Evolutionary conservation across 2,329 filamentous ascomycete species (phyloP).

Genomic region (Xylaria sp.): DNA sequence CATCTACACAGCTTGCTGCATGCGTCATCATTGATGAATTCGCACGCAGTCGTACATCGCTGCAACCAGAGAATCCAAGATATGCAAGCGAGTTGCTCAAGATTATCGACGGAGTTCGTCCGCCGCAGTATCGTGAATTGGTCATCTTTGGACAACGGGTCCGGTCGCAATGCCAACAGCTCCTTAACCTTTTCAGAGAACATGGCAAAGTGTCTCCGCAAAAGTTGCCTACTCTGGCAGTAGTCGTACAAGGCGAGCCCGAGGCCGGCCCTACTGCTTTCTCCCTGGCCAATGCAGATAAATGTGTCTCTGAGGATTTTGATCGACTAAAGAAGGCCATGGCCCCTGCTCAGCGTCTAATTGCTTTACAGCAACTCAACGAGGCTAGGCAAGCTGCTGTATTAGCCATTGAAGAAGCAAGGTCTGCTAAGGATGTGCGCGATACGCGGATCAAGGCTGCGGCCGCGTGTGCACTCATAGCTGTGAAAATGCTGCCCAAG

Average conservation of each 20-base stretch:
- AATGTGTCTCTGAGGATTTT: slow-evolving; percentile 78
- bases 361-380: slow-evolving; percentile 70
- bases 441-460: slow-evolving; percentile 83
- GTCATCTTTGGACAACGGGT: slow-evolving; percentile 86
- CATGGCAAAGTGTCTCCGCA: slow-evolving; percentile 72
- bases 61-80: slow-evolving; percentile 47
- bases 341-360: slow-evolving; percentile 79
- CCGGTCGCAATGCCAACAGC: slow-evolving; percentile 82
- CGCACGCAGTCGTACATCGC: slow-evolving; percentile 52
- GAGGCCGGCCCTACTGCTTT: slow-evolving; percentile 92
- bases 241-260: slow-evolving; percentile 88
- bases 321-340: slow-evolving; percentile 85
- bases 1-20: slow-evolving; percentile 79
- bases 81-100: slow-evolving; percentile 63
- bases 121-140: slow-evolving; percentile 79
- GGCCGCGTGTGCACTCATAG: slow-evolving; percentile 80
- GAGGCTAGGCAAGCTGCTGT: slow-evolving; percentile 69
- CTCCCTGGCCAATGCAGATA: slow-evolving; percentile 80
- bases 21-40: slow-evolving; percentile 86
- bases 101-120: slow-evolving; percentile 76
- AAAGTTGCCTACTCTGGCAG: slow-evolving; percentile 74
- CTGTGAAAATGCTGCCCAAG: slow-evolving; percentile 83
- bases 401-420: slow-evolving; percentile 73
- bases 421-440: slow-evolving; percentile 68
- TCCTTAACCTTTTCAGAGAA: slow-evolving; percentile 88